Conservation (phyloP, 305 asterid genomes). For the Solanum hybrid region DNA sequence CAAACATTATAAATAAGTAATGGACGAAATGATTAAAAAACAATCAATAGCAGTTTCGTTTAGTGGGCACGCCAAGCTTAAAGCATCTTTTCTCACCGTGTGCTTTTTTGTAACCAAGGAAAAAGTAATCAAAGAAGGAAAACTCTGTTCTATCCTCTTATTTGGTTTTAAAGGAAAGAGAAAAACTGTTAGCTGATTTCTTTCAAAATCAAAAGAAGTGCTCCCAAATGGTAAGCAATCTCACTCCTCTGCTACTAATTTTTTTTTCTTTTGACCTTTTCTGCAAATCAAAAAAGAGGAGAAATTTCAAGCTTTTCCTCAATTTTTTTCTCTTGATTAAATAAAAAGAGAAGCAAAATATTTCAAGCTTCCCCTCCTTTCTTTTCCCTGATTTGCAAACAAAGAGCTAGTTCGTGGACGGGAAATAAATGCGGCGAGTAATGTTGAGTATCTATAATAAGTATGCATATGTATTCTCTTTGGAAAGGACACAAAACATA, state of each 20-base stretch:
- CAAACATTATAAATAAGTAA: neutral
- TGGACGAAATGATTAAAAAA: neutral
- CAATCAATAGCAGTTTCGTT: neutral
- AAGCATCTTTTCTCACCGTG: neutral
- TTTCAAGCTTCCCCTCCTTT: neutral
- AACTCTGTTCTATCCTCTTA: neutral
- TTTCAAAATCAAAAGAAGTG: neutral
- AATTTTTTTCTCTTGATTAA: neutral
- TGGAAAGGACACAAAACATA: neutral
- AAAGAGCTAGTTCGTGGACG: neutral
- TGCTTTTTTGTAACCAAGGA: neutral
- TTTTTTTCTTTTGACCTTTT: neutral
- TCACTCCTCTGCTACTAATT: neutral
- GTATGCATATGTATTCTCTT: neutral
- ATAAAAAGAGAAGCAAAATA: neutral
- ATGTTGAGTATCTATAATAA: neutral
- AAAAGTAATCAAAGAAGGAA: neutral
- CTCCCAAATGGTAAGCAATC: neutral
- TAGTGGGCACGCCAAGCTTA: neutral
- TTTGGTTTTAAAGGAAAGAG: neutral
- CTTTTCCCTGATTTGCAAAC: neutral
- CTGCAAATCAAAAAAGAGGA: neutral
- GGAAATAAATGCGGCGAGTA: neutral
- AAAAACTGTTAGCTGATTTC: neutral
- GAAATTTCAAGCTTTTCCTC: neutral